A percentile compares a stretch with the other conserved stretches of the same genome.
Evolutionary conservation across 331 rosid species (phyloP).

Genomic region (Malus hybrid): DNA sequence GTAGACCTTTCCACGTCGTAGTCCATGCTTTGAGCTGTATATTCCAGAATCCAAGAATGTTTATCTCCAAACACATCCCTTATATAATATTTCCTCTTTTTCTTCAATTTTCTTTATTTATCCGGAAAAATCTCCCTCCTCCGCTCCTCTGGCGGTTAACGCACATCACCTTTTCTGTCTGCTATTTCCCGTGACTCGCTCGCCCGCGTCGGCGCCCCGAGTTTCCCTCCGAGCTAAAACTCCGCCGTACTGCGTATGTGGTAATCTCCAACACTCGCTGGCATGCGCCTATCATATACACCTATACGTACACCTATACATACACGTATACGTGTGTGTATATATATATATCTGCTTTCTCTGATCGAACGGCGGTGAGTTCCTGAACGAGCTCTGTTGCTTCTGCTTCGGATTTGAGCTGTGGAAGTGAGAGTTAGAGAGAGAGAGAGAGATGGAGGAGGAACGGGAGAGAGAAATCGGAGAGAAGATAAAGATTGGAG

Average conservation of each 20-base stretch:
- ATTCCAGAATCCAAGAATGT: constrained; percentile 67
- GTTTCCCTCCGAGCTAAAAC: background rate
- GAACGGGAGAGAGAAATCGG: constrained; percentile 11
- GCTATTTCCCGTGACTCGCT: constrained; percentile 3
- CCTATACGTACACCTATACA: background rate
- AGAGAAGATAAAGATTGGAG: constrained; percentile 64
- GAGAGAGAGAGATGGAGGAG: constrained; percentile 4
- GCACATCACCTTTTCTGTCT: constrained; percentile 1
- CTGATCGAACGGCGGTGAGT: constrained; percentile 10
- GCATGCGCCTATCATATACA: background rate
- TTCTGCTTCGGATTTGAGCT: background rate
- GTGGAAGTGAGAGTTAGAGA: background rate
- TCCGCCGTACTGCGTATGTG: background rate
- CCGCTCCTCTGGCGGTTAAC: background rate
- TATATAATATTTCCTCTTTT: background rate
- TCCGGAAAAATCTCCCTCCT: background rate
- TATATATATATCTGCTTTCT: background rate
- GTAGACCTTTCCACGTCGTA: constrained; percentile 12
- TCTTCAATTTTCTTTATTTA: background rate
- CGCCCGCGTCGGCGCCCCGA: constrained; percentile 10
- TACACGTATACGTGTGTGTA: background rate
- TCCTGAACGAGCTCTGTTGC: constrained; percentile 1
- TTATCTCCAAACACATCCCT: constrained; percentile 22
- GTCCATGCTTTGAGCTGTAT: constrained; percentile 30
- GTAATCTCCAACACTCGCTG: background rate